phyloP scores from a whole-genome alignment of 257 asterid species.

The Linaria vulgaris region DNA sequence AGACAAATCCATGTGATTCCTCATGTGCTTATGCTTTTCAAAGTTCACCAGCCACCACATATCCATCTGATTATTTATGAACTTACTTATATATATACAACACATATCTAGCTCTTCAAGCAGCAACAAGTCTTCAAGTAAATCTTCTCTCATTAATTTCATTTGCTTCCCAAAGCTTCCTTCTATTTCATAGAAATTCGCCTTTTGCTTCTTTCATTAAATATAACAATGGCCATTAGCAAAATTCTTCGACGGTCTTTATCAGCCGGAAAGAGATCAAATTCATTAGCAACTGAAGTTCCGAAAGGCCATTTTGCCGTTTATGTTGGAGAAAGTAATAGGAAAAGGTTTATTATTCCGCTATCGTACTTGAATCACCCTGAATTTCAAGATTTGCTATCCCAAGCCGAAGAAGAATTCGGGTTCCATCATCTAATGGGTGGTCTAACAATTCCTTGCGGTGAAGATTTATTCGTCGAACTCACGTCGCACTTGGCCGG shows the following conservation, averaged over 20 bases:
- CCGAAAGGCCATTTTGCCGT: slow-evolving; percentile 18
- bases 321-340: slow-evolving; percentile 18
- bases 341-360: slow-evolving; percentile 18
- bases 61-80: background rate
- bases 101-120: slow-evolving; percentile 2
- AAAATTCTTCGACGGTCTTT: background rate
- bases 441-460: slow-evolving; percentile 27
- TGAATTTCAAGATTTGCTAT: slow-evolving; percentile 17
- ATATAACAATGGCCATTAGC: slow-evolving; percentile 1
- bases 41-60: slow-evolving; percentile 1
- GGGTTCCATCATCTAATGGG: slow-evolving; percentile 24
- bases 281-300: slow-evolving; percentile 11
- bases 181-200: background rate
- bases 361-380: slow-evolving; percentile 23
- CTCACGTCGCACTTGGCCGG: slow-evolving; percentile 4
- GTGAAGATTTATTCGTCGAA: slow-evolving; percentile 15
- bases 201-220: background rate
- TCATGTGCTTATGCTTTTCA: background rate
- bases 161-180: background rate
- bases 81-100: slow-evolving; percentile 13
- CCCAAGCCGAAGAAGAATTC: slow-evolving; percentile 20
- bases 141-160: slow-evolving; percentile 12
- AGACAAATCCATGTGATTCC: slow-evolving; percentile 10
- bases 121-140: slow-evolving; percentile 20
- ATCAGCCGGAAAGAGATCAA: slow-evolving; percentile 3